Percentiles rank a stretch among this genome's conserved stretches.
These are phyloP conservation scores for Solanum ahanhuiri DNA, from an alignment of 257 asterid species.

Conservation along the genomic window DNA sequence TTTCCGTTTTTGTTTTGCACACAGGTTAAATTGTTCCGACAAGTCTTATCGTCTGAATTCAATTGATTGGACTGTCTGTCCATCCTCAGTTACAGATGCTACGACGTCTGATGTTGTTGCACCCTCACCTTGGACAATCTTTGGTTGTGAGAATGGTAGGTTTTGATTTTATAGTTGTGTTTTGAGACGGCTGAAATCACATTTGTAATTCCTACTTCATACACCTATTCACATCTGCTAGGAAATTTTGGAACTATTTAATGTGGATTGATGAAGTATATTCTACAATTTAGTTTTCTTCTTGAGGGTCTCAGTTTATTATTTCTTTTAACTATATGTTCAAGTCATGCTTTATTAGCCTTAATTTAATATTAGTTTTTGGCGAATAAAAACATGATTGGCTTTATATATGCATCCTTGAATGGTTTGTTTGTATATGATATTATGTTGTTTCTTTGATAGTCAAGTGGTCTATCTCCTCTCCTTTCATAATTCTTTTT, in stretches of 20 bases:
- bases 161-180: slow-evolving; percentile 1
- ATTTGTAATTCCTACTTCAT: background rate
- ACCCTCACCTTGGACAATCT: slow-evolving; percentile 90
- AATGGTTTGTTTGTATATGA: background rate
- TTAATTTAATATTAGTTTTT: background rate
- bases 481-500: background rate
- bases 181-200: slow-evolving; percentile 6
- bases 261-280: background rate
- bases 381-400: background rate
- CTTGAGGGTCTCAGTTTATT: background rate
- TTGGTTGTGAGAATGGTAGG: slow-evolving; percentile 94
- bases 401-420: background rate
- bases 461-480: background rate
- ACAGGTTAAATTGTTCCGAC: slow-evolving; percentile 51
- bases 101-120: slow-evolving; percentile 77
- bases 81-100: slow-evolving; percentile 64
- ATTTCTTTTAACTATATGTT: background rate
- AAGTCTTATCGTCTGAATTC: slow-evolving; percentile 43
- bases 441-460: background rate
- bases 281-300: background rate
- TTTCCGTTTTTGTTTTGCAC: background rate
- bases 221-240: background rate
- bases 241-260: background rate
- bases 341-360: background rate
- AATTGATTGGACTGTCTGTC: slow-evolving; percentile 69